These are phyloP conservation scores for Mytilinidion resinicola DNA, from an alignment of 495 filamentous ascomycete genomes.

Conservation along the genomic window DNA sequence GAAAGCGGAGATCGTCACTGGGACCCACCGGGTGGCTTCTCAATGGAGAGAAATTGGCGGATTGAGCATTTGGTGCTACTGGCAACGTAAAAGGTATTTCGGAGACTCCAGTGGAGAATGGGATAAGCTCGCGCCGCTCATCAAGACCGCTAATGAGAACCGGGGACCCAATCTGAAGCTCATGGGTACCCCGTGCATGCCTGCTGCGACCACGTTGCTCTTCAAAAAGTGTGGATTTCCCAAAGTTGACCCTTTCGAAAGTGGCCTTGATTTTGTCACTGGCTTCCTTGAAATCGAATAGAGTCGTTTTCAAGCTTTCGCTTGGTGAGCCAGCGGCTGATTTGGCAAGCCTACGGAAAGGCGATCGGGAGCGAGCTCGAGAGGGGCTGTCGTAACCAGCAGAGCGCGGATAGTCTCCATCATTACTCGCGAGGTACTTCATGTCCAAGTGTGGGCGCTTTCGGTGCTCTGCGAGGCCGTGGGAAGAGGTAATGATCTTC, in stretches of 20 bases:
- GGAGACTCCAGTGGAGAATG: conserved; percentile 8
- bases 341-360: conserved; percentile 6
- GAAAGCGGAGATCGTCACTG: conserved; percentile 11
- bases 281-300: conserved; percentile 12
- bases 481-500: conserved; percentile 8
- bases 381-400: background rate
- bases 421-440: background rate
- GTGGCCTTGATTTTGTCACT: conserved; percentile 9
- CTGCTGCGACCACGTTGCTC: background rate
- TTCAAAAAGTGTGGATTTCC: conserved; percentile 5
- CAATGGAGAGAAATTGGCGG: conserved; percentile 15
- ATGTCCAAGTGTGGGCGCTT: background rate
- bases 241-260: background rate
- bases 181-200: conserved; percentile 1
- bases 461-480: conserved; percentile 2
- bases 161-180: conserved; percentile 22
- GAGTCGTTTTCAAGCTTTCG: background rate
- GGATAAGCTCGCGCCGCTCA: conserved; percentile 15
- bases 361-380: conserved; percentile 3
- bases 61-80: background rate
- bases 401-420: background rate
- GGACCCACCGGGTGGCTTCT: conserved; percentile 20
- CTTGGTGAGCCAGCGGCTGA: conserved; percentile 13
- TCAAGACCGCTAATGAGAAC: conserved; percentile 14
- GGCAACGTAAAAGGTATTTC: background rate